Evolutionary conservation across 768 basidiomycete genomes (phyloP).

Genomic region (Trametopsis cervina): DNA sequence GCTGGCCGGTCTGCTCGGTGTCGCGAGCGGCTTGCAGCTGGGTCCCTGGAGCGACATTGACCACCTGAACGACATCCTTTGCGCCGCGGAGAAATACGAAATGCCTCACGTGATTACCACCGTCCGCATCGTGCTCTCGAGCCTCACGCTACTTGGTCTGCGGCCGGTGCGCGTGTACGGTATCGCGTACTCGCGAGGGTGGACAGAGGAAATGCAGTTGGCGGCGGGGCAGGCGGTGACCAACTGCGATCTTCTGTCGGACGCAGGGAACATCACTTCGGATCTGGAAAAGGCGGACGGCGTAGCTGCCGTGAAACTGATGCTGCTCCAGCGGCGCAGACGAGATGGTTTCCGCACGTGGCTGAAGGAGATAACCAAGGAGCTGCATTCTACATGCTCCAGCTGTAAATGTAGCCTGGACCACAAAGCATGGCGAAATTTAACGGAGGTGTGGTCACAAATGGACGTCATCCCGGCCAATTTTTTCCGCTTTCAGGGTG

Average conservation of each 20-base stretch:
- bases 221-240: conserved; percentile 38
- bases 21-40: conserved; percentile 35
- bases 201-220: conserved; percentile 36
- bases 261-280: conserved; percentile 23
- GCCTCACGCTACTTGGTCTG: conserved; percentile 32
- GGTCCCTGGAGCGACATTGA: conserved; percentile 34
- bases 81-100: conserved; percentile 41
- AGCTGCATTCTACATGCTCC: too few relatives aligned
- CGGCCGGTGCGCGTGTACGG: conserved; percentile 42
- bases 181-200: conserved; percentile 36
- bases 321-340: conserved; percentile 35
- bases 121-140: conserved; percentile 34
- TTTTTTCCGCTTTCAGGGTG: too few relatives aligned
- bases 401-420: conserved; percentile 11
- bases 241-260: conserved; percentile 31
- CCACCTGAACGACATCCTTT: conserved; percentile 32
- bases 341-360: conserved; percentile 30
- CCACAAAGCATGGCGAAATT: conserved; percentile 12
- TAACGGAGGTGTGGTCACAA: conserved; percentile 15
- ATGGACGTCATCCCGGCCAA: too few relatives aligned
- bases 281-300: conserved; percentile 29
- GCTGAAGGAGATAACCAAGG: too few relatives aligned
- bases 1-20: conserved; percentile 32
- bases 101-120: conserved; percentile 36
- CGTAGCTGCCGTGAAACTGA: conserved; percentile 28